A percentile compares a stretch with the other conserved stretches of the same genome.
Evolutionary conservation across 192 early-diverging fungal genomes (phyloP).

Genomic region (Coemansia furcata): DNA sequence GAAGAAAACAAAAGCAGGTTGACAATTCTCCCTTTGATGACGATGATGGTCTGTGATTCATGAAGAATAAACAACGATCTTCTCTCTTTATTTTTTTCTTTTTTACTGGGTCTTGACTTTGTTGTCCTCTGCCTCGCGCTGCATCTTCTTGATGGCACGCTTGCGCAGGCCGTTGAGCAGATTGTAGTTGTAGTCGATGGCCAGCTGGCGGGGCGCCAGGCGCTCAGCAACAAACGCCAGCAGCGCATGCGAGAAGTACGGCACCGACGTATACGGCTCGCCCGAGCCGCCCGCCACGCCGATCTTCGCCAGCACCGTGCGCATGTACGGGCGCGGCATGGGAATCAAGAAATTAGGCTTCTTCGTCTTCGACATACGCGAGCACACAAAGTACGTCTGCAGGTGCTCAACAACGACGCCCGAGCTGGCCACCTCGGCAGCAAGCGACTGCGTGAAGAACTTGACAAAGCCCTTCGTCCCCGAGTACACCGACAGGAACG

Average conservation of each 20-base stretch:
- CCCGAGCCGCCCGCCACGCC: constrained; percentile 67
- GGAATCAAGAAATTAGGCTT: constrained; percentile 79
- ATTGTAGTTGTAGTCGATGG: constrained; percentile 40
- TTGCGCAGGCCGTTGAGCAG: constrained; percentile 44
- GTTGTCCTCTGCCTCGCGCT: constrained; percentile 12
- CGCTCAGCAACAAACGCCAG: constrained; percentile 40
- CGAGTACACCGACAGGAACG: constrained; percentile 86
- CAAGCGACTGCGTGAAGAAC: constrained; percentile 87
- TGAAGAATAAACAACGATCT: no score
- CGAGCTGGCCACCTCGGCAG: constrained; percentile 65
- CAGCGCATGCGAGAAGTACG: constrained; percentile 45
- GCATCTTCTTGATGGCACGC: constrained; percentile 47
- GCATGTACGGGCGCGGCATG: constrained; percentile 75
- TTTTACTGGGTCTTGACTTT: not conserved
- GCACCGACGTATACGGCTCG: constrained; percentile 54
- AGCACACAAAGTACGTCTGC: constrained; percentile 95
- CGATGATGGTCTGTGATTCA: no score
- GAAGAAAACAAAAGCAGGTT: no score
- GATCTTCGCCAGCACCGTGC: constrained; percentile 64
- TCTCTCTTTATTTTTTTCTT: no score
- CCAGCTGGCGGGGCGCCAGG: constrained; percentile 36
- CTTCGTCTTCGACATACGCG: constrained; percentile 92
- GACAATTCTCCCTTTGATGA: no score
- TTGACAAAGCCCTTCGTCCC: constrained; percentile 91
- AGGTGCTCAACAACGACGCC: constrained; percentile 86